Conservation (phyloP, 371 early-diverging fungal species). For the Entomophthora muscae region DNA sequence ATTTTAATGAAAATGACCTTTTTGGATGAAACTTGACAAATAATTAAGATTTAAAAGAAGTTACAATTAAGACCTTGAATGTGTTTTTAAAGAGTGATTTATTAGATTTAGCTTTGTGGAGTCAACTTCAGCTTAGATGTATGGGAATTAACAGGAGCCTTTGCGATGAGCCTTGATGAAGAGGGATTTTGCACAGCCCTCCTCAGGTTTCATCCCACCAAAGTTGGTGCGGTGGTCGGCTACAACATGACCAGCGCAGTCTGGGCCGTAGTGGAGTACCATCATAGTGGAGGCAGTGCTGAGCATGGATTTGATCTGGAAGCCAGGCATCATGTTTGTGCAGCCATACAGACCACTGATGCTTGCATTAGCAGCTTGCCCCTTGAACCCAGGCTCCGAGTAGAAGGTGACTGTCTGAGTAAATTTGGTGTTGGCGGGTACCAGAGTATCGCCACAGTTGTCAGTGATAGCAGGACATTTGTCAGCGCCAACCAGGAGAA, state of each 20-base stretch:
- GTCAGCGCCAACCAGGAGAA: too few species aligned
- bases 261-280: conserved; percentile 1
- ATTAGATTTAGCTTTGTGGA: too few species aligned
- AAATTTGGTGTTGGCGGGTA: background rate
- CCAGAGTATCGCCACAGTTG: background rate
- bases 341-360: background rate
- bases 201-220: background rate
- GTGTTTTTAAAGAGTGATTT: too few species aligned
- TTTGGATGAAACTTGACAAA: too few species aligned
- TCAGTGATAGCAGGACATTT: background rate
- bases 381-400: background rate
- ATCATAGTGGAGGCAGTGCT: background rate
- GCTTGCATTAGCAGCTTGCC: background rate
- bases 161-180: background rate
- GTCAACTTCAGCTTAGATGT: too few species aligned
- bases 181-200: background rate
- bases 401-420: background rate
- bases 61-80: too few species aligned
- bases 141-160: conserved; percentile 6
- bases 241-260: conserved; percentile 3
- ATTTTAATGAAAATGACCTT: too few species aligned
- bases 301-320: background rate
- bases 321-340: background rate
- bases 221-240: background rate
- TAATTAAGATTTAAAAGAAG: too few species aligned